Evolutionary conservation across 2,329 filamentous ascomycete genomes (phyloP).

Genomic region (Huntiella decipiens): DNA sequence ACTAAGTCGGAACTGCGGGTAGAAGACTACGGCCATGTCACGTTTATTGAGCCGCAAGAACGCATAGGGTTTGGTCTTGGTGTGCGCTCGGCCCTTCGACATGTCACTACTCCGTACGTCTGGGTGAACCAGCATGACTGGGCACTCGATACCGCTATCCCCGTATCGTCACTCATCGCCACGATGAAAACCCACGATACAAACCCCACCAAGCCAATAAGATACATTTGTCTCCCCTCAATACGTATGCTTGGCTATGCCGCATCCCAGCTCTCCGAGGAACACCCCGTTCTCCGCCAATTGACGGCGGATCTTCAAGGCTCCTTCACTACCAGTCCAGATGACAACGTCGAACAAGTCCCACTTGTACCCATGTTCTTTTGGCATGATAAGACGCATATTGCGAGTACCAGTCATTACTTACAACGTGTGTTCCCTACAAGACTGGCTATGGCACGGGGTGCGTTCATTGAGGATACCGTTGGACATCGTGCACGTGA

Average conservation of each 20-base stretch:
- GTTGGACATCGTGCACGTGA: constrained; percentile 33
- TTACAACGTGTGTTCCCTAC: constrained; percentile 29
- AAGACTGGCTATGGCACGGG: constrained; percentile 29
- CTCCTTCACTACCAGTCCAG: neutral
- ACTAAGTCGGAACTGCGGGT: constrained; percentile 21
- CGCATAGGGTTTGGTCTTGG: constrained; percentile 34
- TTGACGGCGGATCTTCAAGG: constrained; percentile 25
- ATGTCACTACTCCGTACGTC: constrained; percentile 29
- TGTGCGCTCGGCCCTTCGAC: constrained; percentile 30
- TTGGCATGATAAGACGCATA: constrained; percentile 39
- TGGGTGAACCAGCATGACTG: constrained; percentile 42
- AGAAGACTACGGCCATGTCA: constrained; percentile 19
- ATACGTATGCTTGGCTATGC: constrained; percentile 33
- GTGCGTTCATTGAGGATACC: constrained; percentile 37
- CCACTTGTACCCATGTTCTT: constrained; percentile 37
- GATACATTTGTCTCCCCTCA: constrained; percentile 34
- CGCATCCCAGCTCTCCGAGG: constrained; percentile 24
- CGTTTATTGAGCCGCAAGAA: constrained; percentile 28
- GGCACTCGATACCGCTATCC: constrained; percentile 27
- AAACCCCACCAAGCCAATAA: constrained; percentile 21
- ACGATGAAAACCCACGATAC: constrained; percentile 24
- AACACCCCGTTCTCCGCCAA: constrained; percentile 23
- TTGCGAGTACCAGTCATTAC: constrained; percentile 31
- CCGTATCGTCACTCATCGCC: constrained; percentile 24
- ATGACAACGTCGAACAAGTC: constrained; percentile 14